A percentile compares a stretch with the other conserved stretches of the same genome.
These are phyloP conservation scores for Salvia sclarea DNA, from an alignment of 305 asterid genomes.

Conservation along the genomic window DNA sequence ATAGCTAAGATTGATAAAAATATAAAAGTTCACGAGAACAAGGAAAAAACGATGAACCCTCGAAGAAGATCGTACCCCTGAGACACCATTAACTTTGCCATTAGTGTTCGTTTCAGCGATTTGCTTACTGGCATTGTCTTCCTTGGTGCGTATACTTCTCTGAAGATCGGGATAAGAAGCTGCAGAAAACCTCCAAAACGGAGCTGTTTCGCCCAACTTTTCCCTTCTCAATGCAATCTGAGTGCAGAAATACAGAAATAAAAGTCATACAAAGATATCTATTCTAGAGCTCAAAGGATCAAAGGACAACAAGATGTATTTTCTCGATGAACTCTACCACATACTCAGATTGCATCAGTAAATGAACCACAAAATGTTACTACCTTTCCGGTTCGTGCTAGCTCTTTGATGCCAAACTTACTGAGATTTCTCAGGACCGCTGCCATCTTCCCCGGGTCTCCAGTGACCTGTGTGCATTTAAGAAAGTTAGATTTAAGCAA, in stretches of 20 bases:
- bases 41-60: background rate
- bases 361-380: conserved; percentile 12
- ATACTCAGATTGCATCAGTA: conserved; percentile 16
- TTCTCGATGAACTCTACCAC: conserved; percentile 11
- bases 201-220: conserved; percentile 89
- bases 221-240: conserved; percentile 89
- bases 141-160: conserved; percentile 37
- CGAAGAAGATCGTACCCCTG: conserved; percentile 42
- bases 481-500: conserved; percentile 18
- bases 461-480: conserved; percentile 67
- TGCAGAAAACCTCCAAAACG: conserved; percentile 90
- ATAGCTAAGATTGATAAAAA: background rate
- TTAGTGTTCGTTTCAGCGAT: conserved; percentile 34
- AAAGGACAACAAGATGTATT: too few relatives aligned
- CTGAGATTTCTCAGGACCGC: conserved; percentile 73
- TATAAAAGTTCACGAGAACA: background rate
- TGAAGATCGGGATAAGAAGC: conserved; percentile 91
- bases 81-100: conserved; percentile 35
- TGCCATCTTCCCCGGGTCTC: conserved; percentile 93
- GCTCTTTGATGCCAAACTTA: conserved; percentile 78
- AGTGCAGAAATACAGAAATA: conserved; percentile 22
- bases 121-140: conserved; percentile 36
- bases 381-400: conserved; percentile 94
- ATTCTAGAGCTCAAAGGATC: background rate
- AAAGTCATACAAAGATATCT: conserved; percentile 13